Base-by-base conservation (phyloP, 2,329 filamentous ascomycete species). In the Venturia pyrina region DNA sequence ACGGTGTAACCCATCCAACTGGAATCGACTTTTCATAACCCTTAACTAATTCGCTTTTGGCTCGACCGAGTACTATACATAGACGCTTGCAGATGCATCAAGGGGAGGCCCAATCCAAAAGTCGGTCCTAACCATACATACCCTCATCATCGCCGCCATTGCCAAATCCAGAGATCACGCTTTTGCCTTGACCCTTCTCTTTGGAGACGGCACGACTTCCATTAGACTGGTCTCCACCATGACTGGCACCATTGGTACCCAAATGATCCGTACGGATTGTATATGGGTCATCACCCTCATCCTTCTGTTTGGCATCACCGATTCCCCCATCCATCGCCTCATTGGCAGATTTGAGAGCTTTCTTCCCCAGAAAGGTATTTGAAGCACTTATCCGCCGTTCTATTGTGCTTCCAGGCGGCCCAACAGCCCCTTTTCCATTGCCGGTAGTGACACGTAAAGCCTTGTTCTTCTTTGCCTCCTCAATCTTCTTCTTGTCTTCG, bases 81-180 rank as follows among this genome's bases (percentile, higher is more conserved):
- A n/a, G 15, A 19, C 53, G 53, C 32, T 57, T n/a, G 28, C 28
- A 37, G 37, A 57, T 57, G 53, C 53, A 8, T 34, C 37, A 17
- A 37, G 21, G 17, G 53, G 7, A 37, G 11, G 15, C 11, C 15
- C 21, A 37, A 37, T 59, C 53, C 28, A 37, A n/a, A 40, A 59
- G 32, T n/a, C 60, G 37, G 37, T 11, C 28, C 57, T 66, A 66
- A n/a, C 17, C 28, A 50, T 82, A 82, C 73, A 82, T 68, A 59
- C 80, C 79, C 69, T 77, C 73, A 5, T 72, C 73, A 40, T 77
- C 76, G 41, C 75, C 76, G 56, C 73, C 73, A 43, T 77, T 75
- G 1, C 76, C 75, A 68, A 78, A 78, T 2, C 73, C 76, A 1
- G 71, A 72, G 60, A 73, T 73, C 61, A 73, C 66, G 69, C 73